Evolutionary conservation across 139 green algal species (phyloP).

Genomic region (Limnomonas spitsbergensis): DNA sequence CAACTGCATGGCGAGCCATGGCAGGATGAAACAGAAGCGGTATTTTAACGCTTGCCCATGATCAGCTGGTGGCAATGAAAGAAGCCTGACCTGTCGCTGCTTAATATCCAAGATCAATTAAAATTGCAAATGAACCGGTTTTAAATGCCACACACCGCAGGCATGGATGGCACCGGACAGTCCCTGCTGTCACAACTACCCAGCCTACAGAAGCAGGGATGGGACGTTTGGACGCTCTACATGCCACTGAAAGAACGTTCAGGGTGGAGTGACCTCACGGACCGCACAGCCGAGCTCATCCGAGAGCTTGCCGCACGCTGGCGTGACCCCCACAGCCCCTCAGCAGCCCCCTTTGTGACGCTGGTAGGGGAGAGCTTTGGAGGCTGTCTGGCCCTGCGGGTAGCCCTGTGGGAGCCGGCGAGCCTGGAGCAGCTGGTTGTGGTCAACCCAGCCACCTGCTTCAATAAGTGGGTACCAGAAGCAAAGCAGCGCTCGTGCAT

Average conservation of each 20-base stretch:
- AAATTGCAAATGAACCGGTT: no score
- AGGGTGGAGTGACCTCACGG: conserved; percentile 49
- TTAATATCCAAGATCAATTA: no score
- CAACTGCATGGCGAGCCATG: no score
- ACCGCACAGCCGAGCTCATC: conserved; percentile 11
- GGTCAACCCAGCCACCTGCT: conserved; percentile 67
- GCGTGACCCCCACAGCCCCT: neutral
- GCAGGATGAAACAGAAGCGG: no score
- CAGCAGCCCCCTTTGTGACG: conserved; percentile 20
- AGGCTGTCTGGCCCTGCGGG: conserved; percentile 57
- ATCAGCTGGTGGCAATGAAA: no score
- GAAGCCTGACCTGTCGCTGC: no score
- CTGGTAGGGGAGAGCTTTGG: conserved; percentile 75
- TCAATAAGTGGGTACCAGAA: conserved; percentile 19
- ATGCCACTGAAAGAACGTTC: conserved; percentile 41
- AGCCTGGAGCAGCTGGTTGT: conserved; percentile 60
- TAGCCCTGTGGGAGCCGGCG: conserved; percentile 48
- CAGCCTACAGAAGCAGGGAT: conserved; percentile 34
- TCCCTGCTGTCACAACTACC: conserved; percentile 55
- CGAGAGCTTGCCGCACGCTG: neutral
- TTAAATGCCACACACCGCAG: conserved; percentile 16
- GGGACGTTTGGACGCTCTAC: conserved; percentile 55
- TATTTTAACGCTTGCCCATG: no score
- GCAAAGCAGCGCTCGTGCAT: no score
- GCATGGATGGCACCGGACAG: conserved; percentile 68